Conservation (phyloP, 148 eudicot genomes). For the Fagopyrum tataricum region DNA sequence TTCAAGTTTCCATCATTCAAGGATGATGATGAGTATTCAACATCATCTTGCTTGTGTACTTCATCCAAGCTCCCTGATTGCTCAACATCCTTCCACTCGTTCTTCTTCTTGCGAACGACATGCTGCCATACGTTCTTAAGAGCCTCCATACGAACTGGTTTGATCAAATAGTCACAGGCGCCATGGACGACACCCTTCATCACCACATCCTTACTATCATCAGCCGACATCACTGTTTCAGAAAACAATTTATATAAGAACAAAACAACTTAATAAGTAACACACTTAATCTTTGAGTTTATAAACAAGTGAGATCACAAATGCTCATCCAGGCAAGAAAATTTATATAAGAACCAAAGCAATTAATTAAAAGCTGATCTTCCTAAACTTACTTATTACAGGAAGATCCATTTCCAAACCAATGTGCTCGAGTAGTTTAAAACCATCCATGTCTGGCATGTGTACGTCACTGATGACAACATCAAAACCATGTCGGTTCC, state of each 20-base stretch:
- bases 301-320: not conserved
- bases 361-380: not conserved
- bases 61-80: slow-evolving; percentile 41
- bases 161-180: slow-evolving; percentile 86
- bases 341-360: slow-evolving; percentile 1
- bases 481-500: slow-evolving; percentile 9
- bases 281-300: no score
- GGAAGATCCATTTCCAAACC: slow-evolving; percentile 17
- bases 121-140: slow-evolving; percentile 91
- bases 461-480: slow-evolving; percentile 12
- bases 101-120: slow-evolving; percentile 66
- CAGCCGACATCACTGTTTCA: slow-evolving; percentile 74
- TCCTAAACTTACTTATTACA: slow-evolving; percentile 8
- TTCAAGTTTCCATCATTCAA: slow-evolving; percentile 67
- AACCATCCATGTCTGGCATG: slow-evolving; percentile 16
- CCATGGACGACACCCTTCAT: slow-evolving; percentile 93
- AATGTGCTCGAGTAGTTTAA: slow-evolving; percentile 12
- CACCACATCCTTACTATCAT: slow-evolving; percentile 72
- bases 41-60: slow-evolving; percentile 42
- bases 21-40: slow-evolving; percentile 62
- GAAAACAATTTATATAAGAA: no score
- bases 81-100: slow-evolving; percentile 34
- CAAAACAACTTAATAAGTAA: not conserved
- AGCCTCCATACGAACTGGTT: slow-evolving; percentile 83
- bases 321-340: not conserved